phyloP scores from a whole-genome alignment of 2,329 filamentous ascomycete species.

The Ophiostoma triangulosporum region DNA sequence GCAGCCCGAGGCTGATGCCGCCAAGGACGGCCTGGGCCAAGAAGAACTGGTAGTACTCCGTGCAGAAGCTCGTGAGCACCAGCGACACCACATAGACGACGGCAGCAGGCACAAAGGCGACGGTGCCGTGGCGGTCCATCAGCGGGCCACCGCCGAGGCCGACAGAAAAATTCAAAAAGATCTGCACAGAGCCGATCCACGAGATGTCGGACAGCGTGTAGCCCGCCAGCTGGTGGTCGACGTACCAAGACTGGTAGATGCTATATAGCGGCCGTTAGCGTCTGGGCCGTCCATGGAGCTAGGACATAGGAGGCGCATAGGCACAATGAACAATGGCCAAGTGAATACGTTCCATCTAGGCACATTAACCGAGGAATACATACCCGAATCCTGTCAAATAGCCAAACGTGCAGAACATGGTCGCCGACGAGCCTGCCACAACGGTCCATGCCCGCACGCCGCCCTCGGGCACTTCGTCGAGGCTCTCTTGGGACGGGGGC shows the following conservation, averaged over 20 bases:
- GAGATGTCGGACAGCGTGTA: constrained; percentile 32
- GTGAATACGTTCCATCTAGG: too few relatives aligned
- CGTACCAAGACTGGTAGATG: constrained; percentile 35
- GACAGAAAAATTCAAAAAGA: constrained; percentile 23
- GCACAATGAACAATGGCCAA: too few relatives aligned
- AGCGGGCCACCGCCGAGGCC: constrained; percentile 25
- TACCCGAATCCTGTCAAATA: constrained; percentile 11
- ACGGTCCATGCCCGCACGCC: constrained; percentile 15
- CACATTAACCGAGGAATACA: background rate
- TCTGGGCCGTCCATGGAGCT: background rate
- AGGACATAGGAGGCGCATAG: too few relatives aligned
- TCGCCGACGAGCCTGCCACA: constrained; percentile 16
- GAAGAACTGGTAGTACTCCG: constrained; percentile 28
- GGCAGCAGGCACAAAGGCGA: constrained; percentile 35
- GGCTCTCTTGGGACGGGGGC: background rate
- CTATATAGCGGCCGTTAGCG: constrained; percentile 2
- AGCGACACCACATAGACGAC: constrained; percentile 45
- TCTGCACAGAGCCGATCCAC: constrained; percentile 38
- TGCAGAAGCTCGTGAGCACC: constrained; percentile 46
- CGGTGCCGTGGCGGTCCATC: constrained; percentile 50
- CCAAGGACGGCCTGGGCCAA: constrained; percentile 25
- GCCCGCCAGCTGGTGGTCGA: constrained; percentile 25
- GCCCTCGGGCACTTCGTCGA: background rate
- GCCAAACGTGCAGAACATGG: constrained; percentile 14
- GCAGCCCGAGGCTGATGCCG: constrained; percentile 24